Conservation (phyloP, 2,329 filamentous ascomycete genomes). For the Spiromastix sp. region DNA sequence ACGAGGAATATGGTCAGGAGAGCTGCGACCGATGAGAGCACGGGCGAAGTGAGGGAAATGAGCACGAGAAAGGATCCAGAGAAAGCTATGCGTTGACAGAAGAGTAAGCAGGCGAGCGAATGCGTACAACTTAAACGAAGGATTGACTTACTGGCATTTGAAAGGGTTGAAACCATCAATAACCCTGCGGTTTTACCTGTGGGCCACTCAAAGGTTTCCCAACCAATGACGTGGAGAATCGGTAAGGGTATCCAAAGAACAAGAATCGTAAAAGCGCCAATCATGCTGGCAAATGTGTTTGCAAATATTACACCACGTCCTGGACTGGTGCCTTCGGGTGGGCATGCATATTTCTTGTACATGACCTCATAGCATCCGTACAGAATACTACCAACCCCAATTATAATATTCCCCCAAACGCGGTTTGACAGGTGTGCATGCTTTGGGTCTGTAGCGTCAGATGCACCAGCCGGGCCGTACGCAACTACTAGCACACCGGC, state of each 20-base stretch:
- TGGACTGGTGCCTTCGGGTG: constrained; percentile 75
- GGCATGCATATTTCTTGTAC: constrained; percentile 89
- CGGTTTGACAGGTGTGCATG: constrained; percentile 58
- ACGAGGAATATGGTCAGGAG: constrained; percentile 96
- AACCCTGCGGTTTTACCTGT: constrained; percentile 67
- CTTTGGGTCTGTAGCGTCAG: constrained; percentile 27
- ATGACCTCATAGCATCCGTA: constrained; percentile 97
- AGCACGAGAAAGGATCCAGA: constrained; percentile 87
- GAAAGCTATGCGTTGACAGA: constrained; percentile 48
- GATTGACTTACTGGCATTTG: constrained; percentile 61
- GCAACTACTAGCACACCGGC: constrained; percentile 87
- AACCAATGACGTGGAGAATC: constrained; percentile 64
- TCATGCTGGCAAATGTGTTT: constrained; percentile 79
- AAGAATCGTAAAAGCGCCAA: constrained; percentile 73
- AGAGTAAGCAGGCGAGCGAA: neutral
- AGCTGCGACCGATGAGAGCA: constrained; percentile 83
- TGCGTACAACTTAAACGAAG: constrained; percentile 5
- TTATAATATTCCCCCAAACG: constrained; percentile 79
- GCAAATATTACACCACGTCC: constrained; percentile 93
- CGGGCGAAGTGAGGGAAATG: constrained; percentile 85
- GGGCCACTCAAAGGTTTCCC: constrained; percentile 77
- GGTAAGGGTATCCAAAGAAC: constrained; percentile 91
- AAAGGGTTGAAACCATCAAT: constrained; percentile 66
- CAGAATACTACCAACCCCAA: constrained; percentile 78
- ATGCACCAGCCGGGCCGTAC: constrained; percentile 65